Base-by-base conservation (phyloP, 2,329 filamentous ascomycete species). In the Diaporthe sp. region DNA sequence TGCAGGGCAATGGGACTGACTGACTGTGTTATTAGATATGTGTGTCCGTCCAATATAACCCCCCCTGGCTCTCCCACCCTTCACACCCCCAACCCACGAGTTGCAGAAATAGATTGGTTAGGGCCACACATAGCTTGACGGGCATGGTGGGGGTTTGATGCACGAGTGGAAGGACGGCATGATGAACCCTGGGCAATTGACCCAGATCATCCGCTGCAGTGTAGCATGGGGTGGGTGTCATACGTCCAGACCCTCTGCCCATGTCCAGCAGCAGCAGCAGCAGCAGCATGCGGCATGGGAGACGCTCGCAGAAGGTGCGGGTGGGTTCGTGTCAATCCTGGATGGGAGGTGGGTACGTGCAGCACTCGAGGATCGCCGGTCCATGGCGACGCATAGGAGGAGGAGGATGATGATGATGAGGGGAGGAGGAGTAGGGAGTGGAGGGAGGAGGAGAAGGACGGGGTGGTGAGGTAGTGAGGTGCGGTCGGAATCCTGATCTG, bases 181-280 rank as follows among this genome's bases (percentile, higher is more conserved):
- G 57, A 72, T 51, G 31, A 58, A 25, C 44, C 42, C 39, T 44
- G 70, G 28, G 17, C 39, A 37, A 51, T 67, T 67, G 62, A 67
- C 62, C 61, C 61, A 67, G 61, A 68, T 68, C 62, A 68, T 37
- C 65, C 46, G 65, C 65, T 68, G 65, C 65, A 68, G 65, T 42
- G 65, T 68, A 68, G 65, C 65, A 68, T 28, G n/a, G 34, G 62
- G 46, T 68, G 46, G 57, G 46, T 68, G 65, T 68, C 65, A 68
- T 68, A 68, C 31, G 65, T 68, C 34, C 65, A 68, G 65, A 68
- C 65, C 65, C 65, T 68, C 46, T 44, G 31, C 42, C 39, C 25
- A 67, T 68, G 28, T 25, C 22, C 60, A 19, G 28, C 28, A n/a
- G 10, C 42, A 31, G 28, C 28, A n/a, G 10, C 42, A 31, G 31